phyloP scores from a whole-genome alignment of 139 green algal species.

The Chlorokybus atmophyticus region DNA sequence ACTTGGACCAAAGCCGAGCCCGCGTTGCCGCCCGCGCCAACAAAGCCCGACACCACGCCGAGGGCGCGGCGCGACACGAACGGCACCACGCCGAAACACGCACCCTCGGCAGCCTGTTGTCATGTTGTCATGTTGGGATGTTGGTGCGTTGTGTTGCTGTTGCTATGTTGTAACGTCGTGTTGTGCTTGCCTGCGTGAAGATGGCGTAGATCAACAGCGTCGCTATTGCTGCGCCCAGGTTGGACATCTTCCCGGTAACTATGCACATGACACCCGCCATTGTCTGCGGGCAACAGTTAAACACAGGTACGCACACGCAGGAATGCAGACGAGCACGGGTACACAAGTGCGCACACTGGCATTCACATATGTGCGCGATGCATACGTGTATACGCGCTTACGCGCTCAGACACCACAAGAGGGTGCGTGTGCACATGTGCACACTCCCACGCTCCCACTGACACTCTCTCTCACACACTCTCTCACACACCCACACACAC shows the following conservation, averaged over 20 bases:
- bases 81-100: conserved; percentile 70
- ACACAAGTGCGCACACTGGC: neutral
- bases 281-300: conserved; percentile 8
- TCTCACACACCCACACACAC: too few relatives aligned
- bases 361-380: neutral
- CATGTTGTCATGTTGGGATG: neutral
- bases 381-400: neutral
- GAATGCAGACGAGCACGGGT: neutral
- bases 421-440: too few relatives aligned
- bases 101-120: conserved; percentile 31
- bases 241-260: conserved; percentile 21
- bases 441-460: too few relatives aligned
- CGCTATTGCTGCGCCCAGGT: conserved; percentile 52
- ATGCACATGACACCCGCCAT: conserved; percentile 21
- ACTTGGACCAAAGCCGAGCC: too few relatives aligned
- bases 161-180: neutral
- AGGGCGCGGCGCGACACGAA: conserved; percentile 72
- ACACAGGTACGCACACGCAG: neutral
- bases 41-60: conserved; percentile 73
- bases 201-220: conserved; percentile 78
- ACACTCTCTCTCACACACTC: too few relatives aligned
- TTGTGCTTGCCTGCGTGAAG: conserved; percentile 36
- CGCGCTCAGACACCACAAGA: neutral
- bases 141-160: too few relatives aligned
- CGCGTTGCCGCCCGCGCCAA: conserved; percentile 83